Conservation (phyloP, 805 yeast species). For the Kuraishia hungarica region DNA sequence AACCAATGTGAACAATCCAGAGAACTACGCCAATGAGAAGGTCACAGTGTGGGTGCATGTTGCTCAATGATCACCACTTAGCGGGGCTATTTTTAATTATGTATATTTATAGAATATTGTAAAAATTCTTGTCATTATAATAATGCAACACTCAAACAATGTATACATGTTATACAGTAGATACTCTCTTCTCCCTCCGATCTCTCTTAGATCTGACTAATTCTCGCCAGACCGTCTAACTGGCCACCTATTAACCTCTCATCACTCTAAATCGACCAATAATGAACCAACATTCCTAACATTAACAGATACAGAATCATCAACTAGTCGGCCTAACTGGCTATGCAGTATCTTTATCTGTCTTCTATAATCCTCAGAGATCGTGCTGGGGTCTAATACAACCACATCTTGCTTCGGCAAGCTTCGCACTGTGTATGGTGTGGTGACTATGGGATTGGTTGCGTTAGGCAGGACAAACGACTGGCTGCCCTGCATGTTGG, state of each 20-base stretch:
- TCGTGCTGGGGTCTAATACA: not conserved
- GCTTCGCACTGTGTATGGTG: not conserved
- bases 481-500: conserved; percentile 3
- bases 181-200: too few relatives aligned
- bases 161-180: not conserved
- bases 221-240: too few relatives aligned
- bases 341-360: not conserved
- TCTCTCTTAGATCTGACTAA: too few relatives aligned
- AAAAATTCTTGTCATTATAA: not conserved
- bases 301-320: conserved; percentile 4
- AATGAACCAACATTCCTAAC: conserved; percentile 6
- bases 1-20: conserved; percentile 10
- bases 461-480: conserved; percentile 1
- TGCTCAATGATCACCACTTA: conserved; percentile 10
- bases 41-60: conserved; percentile 33
- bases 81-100: not conserved
- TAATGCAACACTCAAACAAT: not conserved
- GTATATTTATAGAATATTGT: not conserved
- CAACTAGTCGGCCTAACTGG: not conserved
- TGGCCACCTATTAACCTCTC: too few relatives aligned
- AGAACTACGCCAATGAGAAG: conserved; percentile 21
- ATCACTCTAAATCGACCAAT: conserved; percentile 5
- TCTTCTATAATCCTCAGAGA: not conserved
- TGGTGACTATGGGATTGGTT: not conserved
- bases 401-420: not conserved